phyloP scores from a whole-genome alignment of 768 basidiomycete genomes.

The Lyophyllum decastes region DNA sequence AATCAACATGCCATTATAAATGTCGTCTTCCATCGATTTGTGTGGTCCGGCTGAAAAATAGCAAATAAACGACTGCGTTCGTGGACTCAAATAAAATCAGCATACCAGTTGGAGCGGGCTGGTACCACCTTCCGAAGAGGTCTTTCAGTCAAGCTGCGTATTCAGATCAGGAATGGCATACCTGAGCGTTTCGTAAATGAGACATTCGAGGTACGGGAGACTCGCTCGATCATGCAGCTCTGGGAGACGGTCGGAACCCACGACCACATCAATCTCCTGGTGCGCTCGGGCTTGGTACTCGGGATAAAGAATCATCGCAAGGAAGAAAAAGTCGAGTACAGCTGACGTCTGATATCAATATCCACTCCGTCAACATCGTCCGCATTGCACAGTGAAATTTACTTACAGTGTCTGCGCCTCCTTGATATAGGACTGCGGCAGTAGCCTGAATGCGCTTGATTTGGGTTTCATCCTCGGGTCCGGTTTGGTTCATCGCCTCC shows the following conservation, averaged over 20 bases:
- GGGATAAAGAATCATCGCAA: background rate
- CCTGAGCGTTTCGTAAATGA: background rate
- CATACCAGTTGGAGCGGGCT: background rate
- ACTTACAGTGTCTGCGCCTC: slow-evolving; percentile 14
- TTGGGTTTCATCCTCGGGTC: background rate
- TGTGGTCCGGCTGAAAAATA: slow-evolving; percentile 6
- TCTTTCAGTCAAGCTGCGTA: background rate
- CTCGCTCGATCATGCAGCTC: too few relatives aligned
- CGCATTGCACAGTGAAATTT: background rate
- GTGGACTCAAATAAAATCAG: background rate
- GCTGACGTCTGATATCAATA: background rate
- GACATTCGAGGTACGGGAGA: too few relatives aligned
- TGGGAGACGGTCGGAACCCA: too few relatives aligned
- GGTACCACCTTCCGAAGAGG: background rate
- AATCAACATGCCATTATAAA: slow-evolving; percentile 18
- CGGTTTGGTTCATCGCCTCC: background rate
- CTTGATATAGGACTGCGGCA: slow-evolving; percentile 5
- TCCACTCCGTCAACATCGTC: background rate
- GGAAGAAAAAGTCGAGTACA: background rate
- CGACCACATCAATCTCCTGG: slow-evolving; percentile 24
- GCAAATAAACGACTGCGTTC: background rate
- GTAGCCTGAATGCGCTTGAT: slow-evolving; percentile 4
- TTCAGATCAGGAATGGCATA: slow-evolving; percentile 12
- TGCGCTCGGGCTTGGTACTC: background rate
- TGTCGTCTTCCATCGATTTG: slow-evolving; percentile 12